A percentile compares a stretch with the other conserved stretches of the same genome.
These are phyloP conservation scores for Penstemon eatonii DNA, from an alignment of 257 asterid genomes.

Conservation along the genomic window DNA sequence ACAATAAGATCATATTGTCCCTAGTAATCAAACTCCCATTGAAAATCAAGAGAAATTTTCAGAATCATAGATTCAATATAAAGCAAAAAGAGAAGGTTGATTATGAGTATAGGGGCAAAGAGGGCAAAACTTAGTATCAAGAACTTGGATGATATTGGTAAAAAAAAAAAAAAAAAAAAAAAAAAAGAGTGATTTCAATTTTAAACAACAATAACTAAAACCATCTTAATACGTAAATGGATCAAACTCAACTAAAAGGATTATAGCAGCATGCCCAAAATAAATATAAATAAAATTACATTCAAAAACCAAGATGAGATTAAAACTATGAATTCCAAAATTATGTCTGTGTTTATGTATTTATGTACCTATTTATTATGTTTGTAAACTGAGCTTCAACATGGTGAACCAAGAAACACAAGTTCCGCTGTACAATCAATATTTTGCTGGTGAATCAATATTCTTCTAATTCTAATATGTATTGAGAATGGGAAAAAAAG, in stretches of 20 bases:
- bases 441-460: neutral
- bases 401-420: neutral
- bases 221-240: neutral
- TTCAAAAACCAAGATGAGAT: too few species aligned
- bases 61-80: neutral
- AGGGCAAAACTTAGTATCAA: too few species aligned
- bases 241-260: neutral
- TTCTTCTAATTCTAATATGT: neutral
- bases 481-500: neutral
- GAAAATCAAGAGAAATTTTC: neutral
- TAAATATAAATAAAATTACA: too few species aligned
- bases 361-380: constrained; percentile 25
- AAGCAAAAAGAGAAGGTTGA: neutral
- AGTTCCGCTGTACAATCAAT: too few species aligned
- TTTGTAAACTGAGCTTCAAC: neutral
- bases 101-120: too few species aligned
- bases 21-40: constrained; percentile 29
- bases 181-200: neutral
- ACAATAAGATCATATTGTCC: constrained; percentile 16
- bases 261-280: neutral
- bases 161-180: neutral
- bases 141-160: neutral
- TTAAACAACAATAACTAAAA: neutral
- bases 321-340: too few species aligned
- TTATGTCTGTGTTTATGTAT: too few species aligned